These are phyloP conservation scores for Phanerodontia chrysosporium DNA, from an alignment of 768 basidiomycete species.

Conservation along the genomic window DNA sequence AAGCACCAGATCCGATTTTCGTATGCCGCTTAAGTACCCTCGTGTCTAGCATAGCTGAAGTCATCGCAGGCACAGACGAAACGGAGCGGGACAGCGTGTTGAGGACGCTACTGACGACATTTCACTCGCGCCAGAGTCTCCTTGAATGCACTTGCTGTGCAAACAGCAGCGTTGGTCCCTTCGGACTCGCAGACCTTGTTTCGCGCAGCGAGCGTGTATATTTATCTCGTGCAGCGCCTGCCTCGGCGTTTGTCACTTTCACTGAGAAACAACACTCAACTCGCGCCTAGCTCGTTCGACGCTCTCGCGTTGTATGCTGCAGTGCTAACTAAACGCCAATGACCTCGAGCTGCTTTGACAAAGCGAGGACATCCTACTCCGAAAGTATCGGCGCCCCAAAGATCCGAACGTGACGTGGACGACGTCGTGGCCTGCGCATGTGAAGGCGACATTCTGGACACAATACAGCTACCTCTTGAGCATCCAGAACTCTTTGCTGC, in stretches of 20 bases:
- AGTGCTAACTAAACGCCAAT: conserved; percentile 42
- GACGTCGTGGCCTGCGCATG: conserved; percentile 88
- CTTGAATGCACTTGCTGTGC: conserved; percentile 64
- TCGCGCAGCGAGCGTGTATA: conserved; percentile 52
- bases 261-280: neutral
- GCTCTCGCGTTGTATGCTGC: conserved; percentile 29
- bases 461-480: conserved; percentile 87
- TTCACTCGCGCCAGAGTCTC: conserved; percentile 73
- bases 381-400: conserved; percentile 96
- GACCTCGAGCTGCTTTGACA: conserved; percentile 75
- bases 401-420: conserved; percentile 91
- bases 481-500: conserved; percentile 88
- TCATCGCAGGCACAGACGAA: conserved; percentile 68
- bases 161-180: conserved; percentile 89
- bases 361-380: conserved; percentile 76
- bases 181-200: conserved; percentile 73
- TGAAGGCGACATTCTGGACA: conserved; percentile 92
- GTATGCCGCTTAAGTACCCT: conserved; percentile 33
- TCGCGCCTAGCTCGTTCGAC: conserved; percentile 16
- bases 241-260: conserved; percentile 25
- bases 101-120: conserved; percentile 35
- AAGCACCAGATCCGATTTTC: conserved; percentile 81
- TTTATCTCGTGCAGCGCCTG: conserved; percentile 39
- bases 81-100: conserved; percentile 64
- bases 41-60: neutral